These are phyloP conservation scores for Dactylellina drechsleri DNA, from an alignment of 2,329 filamentous ascomycete genomes.

Conservation along the genomic window DNA sequence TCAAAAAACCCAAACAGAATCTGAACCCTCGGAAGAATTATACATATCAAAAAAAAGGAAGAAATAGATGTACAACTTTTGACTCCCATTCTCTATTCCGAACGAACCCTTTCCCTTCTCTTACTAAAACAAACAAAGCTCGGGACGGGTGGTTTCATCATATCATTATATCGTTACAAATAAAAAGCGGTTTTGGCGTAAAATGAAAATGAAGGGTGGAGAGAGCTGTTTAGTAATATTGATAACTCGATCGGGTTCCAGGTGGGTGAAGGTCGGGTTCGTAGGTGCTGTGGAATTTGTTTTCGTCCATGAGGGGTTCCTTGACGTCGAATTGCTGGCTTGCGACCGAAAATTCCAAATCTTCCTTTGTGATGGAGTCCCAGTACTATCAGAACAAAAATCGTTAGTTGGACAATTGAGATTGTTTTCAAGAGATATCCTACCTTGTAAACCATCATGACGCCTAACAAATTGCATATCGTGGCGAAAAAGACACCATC, in stretches of 20 bases:
- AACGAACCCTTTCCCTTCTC: slow-evolving; percentile 16
- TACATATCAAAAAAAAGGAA: background rate
- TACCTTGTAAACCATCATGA: slow-evolving; percentile 99
- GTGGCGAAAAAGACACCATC: slow-evolving; percentile 96
- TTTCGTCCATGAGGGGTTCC: slow-evolving; percentile 83
- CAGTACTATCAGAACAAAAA: slow-evolving; percentile 75
- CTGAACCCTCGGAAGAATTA: slow-evolving; percentile 8
- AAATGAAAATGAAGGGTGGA: background rate
- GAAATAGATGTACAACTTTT: slow-evolving; percentile 50
- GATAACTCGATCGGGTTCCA: slow-evolving; percentile 51
- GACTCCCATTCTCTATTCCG: slow-evolving; percentile 40
- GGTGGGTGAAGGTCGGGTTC: slow-evolving; percentile 52
- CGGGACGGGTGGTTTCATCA: slow-evolving; percentile 34
- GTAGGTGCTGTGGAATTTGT: slow-evolving; percentile 61
- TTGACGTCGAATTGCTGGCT: slow-evolving; percentile 97
- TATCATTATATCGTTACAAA: slow-evolving; percentile 36
- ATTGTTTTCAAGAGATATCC: too few relatives aligned
- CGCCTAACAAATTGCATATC: slow-evolving; percentile 88
- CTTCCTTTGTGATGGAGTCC: slow-evolving; percentile 98
- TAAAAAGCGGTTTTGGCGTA: slow-evolving; percentile 9
- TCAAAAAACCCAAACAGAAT: slow-evolving; percentile 5
- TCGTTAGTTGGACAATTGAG: slow-evolving; percentile 58
- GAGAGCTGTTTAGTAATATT: slow-evolving; percentile 41
- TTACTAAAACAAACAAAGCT: slow-evolving; percentile 25
- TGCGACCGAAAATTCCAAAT: slow-evolving; percentile 97